Evolutionary conservation across 441 rosid genomes (phyloP), one percentile per base, ranked within the genome.

Genomic region (Isatis lusitanica): DNA sequence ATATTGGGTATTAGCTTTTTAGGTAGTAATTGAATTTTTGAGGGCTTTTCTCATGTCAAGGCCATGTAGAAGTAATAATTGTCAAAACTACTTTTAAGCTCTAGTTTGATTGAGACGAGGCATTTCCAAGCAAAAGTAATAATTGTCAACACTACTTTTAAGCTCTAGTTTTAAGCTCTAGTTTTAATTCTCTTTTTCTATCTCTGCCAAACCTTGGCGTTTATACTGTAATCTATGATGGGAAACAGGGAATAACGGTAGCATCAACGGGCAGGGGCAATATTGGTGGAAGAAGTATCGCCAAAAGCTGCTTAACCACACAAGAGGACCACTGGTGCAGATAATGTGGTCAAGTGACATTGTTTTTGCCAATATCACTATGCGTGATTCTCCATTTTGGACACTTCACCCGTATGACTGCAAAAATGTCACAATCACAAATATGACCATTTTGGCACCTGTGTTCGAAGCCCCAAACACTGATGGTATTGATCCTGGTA

Each of bases 401-500:
- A 95, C 97, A 7, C 90, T 95, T 70, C 98, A 95, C 82, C 99
- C 96, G 6, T 95, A 90, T 65, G 99, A 93, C 83, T 95, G 97
- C 88, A 91, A 93, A 83, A 95, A 95, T 68, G 83, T 93, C 55
- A 91, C 95, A 1, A 80, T 95, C 42, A 84, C 82, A 68, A 86
- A 88, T 67, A 89, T 95, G 75, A 95, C 97, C 8, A 93, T 95
- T 57, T 82, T 93, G 83, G 92, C 96, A 26, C 98, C 98, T 17
- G 73, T 93, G 61, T 66, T 74, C 59, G 85, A 84, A 78, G 99
- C 97, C 77, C 99, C 97, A 75, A 93, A 95, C 79, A 95, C 97
- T 1, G 99, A 95, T 80, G 97, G 98, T 78, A 95, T 93, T 52
- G 99, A 95, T 90, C 99, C 99, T 61, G 97, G 97, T 95, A 55